Base-by-base conservation (phyloP, 2,329 filamentous ascomycete species). In the Talaromyces sp. region DNA sequence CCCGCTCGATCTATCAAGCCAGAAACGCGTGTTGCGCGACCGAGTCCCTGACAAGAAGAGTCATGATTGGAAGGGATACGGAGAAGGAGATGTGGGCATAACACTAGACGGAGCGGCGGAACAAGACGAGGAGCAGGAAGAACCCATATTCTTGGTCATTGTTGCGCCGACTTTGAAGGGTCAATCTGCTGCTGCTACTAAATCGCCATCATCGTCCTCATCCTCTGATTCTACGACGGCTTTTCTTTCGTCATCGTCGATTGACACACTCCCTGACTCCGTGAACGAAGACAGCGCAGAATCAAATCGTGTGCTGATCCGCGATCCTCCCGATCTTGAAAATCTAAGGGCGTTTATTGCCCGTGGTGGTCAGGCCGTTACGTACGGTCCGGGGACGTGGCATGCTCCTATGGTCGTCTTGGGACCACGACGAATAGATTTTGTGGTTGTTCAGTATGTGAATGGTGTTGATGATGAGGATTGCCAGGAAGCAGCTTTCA, bases 351-450 rank as follows among this genome's bases (percentile, higher is more conserved):
- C 91, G 0, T 99, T 97, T 70, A 75, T 95, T 56, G 92, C 89
- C 1, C 83, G 81, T 52, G 86, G 85, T 2, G 80, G 82, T 22
- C 91, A 96, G 76, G 92, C 91, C 10, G 90, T 99, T 13, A 97
- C 91, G 2, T 99, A 97, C 72, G 91, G 84, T 1, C 86, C 89
- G 1, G 94, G 91, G 5, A 97, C 91, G 56, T 99, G 87, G 93
- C 94, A 99, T 78, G 91, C 93, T 61, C 94, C 94, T 0, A 97
- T 99, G 93, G 89, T 91, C 13, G 91, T 90, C 15, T 74, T 97
- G 51, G 92, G 92, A 0, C 72, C 75, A 45, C 75, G 78, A 56
- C 80, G 85, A 19, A 78, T 97, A 50, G 90, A 94, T 69, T 97
- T 97, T 72, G 83, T 96, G 5, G 93, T 97, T 1, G 83, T 89